phyloP scores from a whole-genome alignment of 768 basidiomycete species.

The Tulasnella sp. region DNA sequence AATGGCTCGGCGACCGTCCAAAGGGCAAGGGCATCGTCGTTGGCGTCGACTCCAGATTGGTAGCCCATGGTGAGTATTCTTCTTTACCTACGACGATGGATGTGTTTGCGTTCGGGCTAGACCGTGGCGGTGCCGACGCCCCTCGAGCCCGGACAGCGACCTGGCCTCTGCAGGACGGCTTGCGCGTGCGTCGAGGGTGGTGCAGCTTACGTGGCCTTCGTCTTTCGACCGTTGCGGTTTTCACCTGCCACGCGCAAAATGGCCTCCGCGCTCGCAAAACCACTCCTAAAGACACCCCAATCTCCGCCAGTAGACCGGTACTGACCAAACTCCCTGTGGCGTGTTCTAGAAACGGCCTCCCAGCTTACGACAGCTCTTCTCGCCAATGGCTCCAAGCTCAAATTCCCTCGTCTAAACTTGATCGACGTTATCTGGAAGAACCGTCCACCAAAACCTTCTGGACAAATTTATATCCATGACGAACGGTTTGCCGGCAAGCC shows the following conservation, averaged over 20 bases:
- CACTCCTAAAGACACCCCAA: background rate
- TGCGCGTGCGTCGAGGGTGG: background rate
- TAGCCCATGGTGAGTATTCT: slow-evolving; percentile 37
- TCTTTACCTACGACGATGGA: too few species aligned
- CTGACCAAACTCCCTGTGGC: background rate
- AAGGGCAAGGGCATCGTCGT: slow-evolving; percentile 32
- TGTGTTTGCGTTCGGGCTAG: too few species aligned
- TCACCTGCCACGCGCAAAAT: too few species aligned
- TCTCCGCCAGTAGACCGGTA: slow-evolving; percentile 1
- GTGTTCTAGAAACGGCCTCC: slow-evolving; percentile 42
- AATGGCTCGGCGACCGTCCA: slow-evolving; percentile 16
- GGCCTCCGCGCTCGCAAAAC: too few species aligned
- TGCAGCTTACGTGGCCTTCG: too few species aligned
- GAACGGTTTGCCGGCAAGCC: slow-evolving; percentile 49
- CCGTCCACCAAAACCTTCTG: slow-evolving; percentile 56
- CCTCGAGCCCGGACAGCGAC: background rate
- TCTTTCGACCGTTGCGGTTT: too few species aligned
- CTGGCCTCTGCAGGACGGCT: background rate
- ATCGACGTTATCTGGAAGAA: slow-evolving; percentile 58
- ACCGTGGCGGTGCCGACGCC: background rate
- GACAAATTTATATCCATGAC: slow-evolving; percentile 53
- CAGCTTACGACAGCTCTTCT: slow-evolving; percentile 46
- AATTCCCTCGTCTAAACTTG: slow-evolving; percentile 74
- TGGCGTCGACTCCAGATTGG: slow-evolving; percentile 76
- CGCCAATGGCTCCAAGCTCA: slow-evolving; percentile 46